Conservation (phyloP, 768 basidiomycete species). For the Kwoniella bestiolae region DNA sequence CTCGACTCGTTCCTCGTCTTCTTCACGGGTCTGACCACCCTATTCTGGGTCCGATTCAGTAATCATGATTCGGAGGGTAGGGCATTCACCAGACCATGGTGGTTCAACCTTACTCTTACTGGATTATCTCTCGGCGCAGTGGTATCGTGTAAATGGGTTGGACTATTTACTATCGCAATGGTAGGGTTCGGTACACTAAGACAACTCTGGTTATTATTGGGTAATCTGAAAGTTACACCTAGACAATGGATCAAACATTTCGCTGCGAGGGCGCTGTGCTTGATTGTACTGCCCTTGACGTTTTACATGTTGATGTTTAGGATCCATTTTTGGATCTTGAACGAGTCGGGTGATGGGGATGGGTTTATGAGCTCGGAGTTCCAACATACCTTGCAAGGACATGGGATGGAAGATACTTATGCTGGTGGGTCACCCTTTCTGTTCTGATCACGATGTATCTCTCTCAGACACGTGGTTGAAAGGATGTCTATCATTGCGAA, state of each 20-base stretch:
- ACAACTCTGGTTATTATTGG: constrained; percentile 88
- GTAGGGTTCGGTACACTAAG: constrained; percentile 80
- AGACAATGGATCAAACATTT: constrained; percentile 81
- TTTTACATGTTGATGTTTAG: constrained; percentile 98
- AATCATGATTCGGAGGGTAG: constrained; percentile 73
- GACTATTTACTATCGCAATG: constrained; percentile 95
- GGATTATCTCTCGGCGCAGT: constrained; percentile 91
- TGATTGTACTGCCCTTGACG: constrained; percentile 78
- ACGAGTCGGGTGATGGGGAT: constrained; percentile 92
- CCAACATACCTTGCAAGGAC: constrained; percentile 89
- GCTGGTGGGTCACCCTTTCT: constrained; percentile 65
- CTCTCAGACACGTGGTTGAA: no score
- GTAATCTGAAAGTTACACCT: constrained; percentile 78
- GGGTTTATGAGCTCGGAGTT: constrained; percentile 99
- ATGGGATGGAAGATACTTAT: constrained; percentile 88
- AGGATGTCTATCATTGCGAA: no score
- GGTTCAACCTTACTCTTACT: constrained; percentile 85
- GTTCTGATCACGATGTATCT: background rate
- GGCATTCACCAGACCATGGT: constrained; percentile 83
- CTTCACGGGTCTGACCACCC: constrained; percentile 88
- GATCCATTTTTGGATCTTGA: constrained; percentile 87
- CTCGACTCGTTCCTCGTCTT: constrained; percentile 98
- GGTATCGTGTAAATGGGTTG: constrained; percentile 96
- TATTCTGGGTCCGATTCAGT: constrained; percentile 86
- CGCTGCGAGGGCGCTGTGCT: constrained; percentile 81